Evolutionary conservation across 2,329 filamentous ascomycete species (phyloP).

Genomic region (Colletotrichum cereale): DNA sequence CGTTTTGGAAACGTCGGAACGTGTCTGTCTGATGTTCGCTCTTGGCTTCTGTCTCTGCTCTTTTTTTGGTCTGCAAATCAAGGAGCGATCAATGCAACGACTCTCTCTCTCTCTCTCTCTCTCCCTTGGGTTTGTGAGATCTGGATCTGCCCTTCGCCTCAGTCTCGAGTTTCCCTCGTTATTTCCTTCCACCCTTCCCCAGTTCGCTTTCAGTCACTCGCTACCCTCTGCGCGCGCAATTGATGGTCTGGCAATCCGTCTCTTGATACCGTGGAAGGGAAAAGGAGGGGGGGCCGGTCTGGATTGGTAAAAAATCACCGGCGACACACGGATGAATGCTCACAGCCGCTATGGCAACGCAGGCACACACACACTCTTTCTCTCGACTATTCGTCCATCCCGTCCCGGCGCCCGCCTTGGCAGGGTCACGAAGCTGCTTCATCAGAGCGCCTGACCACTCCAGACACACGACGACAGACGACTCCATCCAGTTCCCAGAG

Average conservation of each 20-base stretch:
- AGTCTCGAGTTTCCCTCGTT: neutral
- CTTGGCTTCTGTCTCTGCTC: neutral
- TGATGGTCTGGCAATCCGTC: neutral
- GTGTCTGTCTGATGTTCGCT: conserved; percentile 29
- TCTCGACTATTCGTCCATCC: conserved; percentile 9
- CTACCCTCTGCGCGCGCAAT: neutral
- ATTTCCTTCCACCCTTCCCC: neutral
- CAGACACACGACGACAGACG: too few species aligned
- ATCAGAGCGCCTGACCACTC: neutral
- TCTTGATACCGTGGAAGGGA: neutral
- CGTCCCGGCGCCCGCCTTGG: conserved; percentile 33
- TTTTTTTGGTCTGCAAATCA: neutral
- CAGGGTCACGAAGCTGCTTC: conserved; percentile 36
- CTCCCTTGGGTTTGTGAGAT: neutral
- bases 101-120: too few species aligned
- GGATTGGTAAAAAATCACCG: neutral
- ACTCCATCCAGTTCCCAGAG: neutral
- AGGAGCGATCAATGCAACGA: neutral
- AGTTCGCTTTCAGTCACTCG: neutral
- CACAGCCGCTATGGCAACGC: conserved; percentile 29
- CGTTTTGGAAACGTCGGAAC: conserved; percentile 17
- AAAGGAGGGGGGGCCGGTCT: too few species aligned
- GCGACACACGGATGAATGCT: neutral
- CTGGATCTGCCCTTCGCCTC: neutral
- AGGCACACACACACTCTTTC: neutral